Evolutionary conservation across 2,329 filamentous ascomycete species (phyloP).

Genomic region (Botrytis deweyae): DNA sequence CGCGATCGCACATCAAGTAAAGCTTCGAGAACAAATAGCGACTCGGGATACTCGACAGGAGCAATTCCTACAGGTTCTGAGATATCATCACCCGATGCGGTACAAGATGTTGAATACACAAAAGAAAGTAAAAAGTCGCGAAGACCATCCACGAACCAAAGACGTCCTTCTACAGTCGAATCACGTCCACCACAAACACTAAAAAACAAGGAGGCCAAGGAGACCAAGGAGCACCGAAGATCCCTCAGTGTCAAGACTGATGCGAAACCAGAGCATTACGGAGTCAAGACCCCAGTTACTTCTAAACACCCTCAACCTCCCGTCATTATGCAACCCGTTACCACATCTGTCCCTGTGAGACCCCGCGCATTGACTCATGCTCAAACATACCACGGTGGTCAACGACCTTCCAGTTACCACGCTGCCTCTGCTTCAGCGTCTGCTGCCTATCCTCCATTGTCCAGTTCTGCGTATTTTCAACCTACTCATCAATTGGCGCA

Average conservation of each 20-base stretch:
- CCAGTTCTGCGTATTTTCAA: slow-evolving; percentile 18
- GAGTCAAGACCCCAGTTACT: slow-evolving; percentile 2
- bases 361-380: slow-evolving; percentile 15
- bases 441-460: slow-evolving; percentile 18
- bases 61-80: slow-evolving; percentile 16
- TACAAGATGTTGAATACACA: slow-evolving; percentile 5
- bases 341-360: slow-evolving; percentile 12
- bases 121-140: slow-evolving; percentile 15
- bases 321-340: slow-evolving; percentile 9
- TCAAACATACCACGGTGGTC: slow-evolving; percentile 11
- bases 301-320: slow-evolving; percentile 13
- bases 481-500: slow-evolving; percentile 5
- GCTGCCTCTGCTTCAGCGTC: background rate
- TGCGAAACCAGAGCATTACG: slow-evolving; percentile 15
- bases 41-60: slow-evolving; percentile 23
- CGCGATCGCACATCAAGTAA: slow-evolving; percentile 18
- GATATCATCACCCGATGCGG: slow-evolving; percentile 13
- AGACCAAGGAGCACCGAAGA: slow-evolving; percentile 18
- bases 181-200: slow-evolving; percentile 13
- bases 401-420: slow-evolving; percentile 19
- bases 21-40: slow-evolving; percentile 19
- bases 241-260: slow-evolving; percentile 17
- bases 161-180: slow-evolving; percentile 8
- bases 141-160: slow-evolving; percentile 2
- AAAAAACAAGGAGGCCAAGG: slow-evolving; percentile 11